Conservation (phyloP, 495 filamentous ascomycete species). For the Neurospora hispaniola region DNA sequence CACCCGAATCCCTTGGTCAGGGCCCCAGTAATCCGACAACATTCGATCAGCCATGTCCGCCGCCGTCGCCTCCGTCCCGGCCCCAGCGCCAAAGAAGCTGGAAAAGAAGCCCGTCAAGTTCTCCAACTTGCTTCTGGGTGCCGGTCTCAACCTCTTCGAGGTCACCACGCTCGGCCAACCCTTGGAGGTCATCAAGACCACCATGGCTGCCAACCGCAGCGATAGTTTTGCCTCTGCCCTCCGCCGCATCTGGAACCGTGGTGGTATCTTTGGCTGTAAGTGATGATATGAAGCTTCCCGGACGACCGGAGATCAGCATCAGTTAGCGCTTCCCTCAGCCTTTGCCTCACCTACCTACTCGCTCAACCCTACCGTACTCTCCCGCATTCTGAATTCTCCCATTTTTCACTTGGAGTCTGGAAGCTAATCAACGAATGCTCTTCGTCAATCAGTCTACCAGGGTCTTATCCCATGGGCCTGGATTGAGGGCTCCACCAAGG, state of each 20-base stretch:
- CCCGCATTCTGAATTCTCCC: not conserved
- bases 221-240: slow-evolving; percentile 80
- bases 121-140: slow-evolving; percentile 93
- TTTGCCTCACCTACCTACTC: not conserved
- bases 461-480: slow-evolving; percentile 99
- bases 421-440: slow-evolving; percentile 2
- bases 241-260: slow-evolving; percentile 81
- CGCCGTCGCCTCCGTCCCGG: slow-evolving; percentile 43
- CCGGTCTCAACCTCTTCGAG: slow-evolving; percentile 96
- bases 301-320: not conserved
- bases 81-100: slow-evolving; percentile 44
- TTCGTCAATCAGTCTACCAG: slow-evolving; percentile 70
- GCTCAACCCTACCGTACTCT: not conserved
- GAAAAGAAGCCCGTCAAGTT: slow-evolving; percentile 99
- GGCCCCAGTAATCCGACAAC: slow-evolving; percentile 48
- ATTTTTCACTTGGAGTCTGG: not conserved
- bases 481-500: slow-evolving; percentile 99
- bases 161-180: slow-evolving; percentile 68
- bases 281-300: slow-evolving; percentile 14
- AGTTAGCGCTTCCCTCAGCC: not conserved
- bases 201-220: slow-evolving; percentile 91
- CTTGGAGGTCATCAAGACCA: slow-evolving; percentile 97
- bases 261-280: slow-evolving; percentile 92
- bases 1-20: slow-evolving; percentile 89
- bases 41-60: slow-evolving; percentile 45